Base-by-base conservation (phyloP, 768 basidiomycete species). In the Kwoniella sp. region DNA sequence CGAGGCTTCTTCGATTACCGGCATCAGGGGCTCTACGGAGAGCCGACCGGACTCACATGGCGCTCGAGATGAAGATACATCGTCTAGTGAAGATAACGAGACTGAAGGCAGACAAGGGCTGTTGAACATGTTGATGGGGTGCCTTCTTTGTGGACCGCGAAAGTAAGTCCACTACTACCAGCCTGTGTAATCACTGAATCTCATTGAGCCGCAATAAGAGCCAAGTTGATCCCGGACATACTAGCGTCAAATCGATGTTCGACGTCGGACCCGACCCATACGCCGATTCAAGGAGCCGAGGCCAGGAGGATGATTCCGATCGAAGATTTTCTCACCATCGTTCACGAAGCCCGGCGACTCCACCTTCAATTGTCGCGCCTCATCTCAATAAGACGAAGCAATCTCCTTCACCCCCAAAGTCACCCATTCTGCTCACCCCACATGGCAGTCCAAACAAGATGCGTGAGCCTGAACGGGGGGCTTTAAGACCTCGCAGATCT, bases 321-420 rank as follows among this genome's bases (percentile, higher is more conserved):
- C 53, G 25, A 29, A 4, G 20, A 54, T 9, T 12, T 2, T 54
- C 53, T 3, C 9, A 3, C 41, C 41, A 45, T 1, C 53, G 53
- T 15, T 30, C 28, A 3, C 53, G 28, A n/a, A 54, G 53, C 31
- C 53, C 55, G 20, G 17, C 17, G 4, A 37, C 55, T 22, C 55
- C 55, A 7, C 29, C 28, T 9, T 57, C 55, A 1, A 57, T 41
- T 22, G 55, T 57, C n/a, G 55, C 55, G 4, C 55, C 55, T 13
- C 55, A 57, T 20, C 55, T 57, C n/a, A 57, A 37, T 28, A 30
- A 37, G n/a, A 15, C 53, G 53, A 29, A 54, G 22, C 8, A 29
- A 30, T 54, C 55, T n/a, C 31, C 55, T 9, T 57, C 54, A 17
- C 26, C 34, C 22, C 5, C 29, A 7, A 37, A 30, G 11, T 30